Evolutionary conservation across 164 flowering plant genomes (phyloP).

Genomic region (Aristolochia contorta): DNA sequence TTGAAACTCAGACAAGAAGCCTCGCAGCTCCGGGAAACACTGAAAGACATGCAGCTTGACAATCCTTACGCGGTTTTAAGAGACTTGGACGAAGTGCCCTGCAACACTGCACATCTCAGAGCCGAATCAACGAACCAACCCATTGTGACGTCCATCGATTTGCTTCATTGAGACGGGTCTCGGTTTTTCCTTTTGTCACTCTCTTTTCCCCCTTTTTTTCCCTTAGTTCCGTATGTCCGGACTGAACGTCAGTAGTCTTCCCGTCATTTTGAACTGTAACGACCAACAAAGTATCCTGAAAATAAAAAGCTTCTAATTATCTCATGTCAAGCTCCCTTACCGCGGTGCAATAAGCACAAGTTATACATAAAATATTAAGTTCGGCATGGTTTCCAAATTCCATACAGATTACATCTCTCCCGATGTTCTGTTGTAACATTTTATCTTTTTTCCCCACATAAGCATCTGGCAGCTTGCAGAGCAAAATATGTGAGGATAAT

Average conservation of each 20-base stretch:
- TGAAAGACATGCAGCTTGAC: conserved; percentile 40
- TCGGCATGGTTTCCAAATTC: background rate
- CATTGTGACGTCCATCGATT: conserved; percentile 26
- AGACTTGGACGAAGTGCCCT: conserved; percentile 40
- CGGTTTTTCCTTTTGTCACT: background rate
- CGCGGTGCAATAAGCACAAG: too few species aligned
- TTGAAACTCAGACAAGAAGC: conserved; percentile 58
- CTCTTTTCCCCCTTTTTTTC: background rate
- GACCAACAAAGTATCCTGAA: conserved; percentile 3
- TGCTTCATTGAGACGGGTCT: conserved; percentile 19
- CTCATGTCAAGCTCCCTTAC: conserved; percentile 4
- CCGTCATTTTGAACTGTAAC: conserved; percentile 11
- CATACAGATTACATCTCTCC: background rate
- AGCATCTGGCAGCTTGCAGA: conserved; percentile 68
- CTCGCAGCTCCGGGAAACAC: conserved; percentile 52
- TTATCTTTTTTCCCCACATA: conserved; percentile 75
- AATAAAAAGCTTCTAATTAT: conserved; percentile 17
- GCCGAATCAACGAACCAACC: conserved; percentile 37
- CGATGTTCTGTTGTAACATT: background rate
- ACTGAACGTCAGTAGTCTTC: conserved; percentile 8
- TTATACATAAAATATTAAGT: too few species aligned
- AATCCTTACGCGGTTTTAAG: conserved; percentile 32
- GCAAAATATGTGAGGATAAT: conserved; percentile 91
- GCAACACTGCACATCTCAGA: conserved; percentile 33
- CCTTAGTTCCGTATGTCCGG: background rate